Percentiles rank a stretch among this genome's conserved stretches.
Conservation (phyloP, 257 asterid genomes). For the Sherardia arvensis region DNA sequence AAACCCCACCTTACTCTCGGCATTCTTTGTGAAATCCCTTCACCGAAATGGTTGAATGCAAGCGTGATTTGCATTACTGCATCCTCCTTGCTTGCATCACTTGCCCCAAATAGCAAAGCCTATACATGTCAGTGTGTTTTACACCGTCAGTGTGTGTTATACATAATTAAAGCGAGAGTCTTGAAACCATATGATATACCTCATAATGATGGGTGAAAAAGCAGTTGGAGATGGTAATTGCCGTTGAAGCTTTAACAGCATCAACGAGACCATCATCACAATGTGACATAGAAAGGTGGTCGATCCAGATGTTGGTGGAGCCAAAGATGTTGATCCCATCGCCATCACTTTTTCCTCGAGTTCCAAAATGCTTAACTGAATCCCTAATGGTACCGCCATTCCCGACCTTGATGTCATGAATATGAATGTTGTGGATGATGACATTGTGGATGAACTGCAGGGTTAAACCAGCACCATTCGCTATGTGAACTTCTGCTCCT, state of each 20-base stretch:
- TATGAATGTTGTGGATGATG: constrained; percentile 18
- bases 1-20: constrained; percentile 34
- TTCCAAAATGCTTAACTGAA: constrained; percentile 19
- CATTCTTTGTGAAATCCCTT: constrained; percentile 27
- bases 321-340: constrained; percentile 30
- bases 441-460: constrained; percentile 24
- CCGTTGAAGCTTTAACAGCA: constrained; percentile 23
- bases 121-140: background rate
- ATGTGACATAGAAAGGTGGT: constrained; percentile 28
- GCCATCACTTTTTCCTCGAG: constrained; percentile 24
- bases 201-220: constrained; percentile 27
- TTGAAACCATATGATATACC: background rate
- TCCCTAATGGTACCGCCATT: constrained; percentile 25
- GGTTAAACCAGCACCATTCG: constrained; percentile 20
- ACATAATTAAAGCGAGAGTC: background rate
- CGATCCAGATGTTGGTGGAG: constrained; percentile 26
- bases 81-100: constrained; percentile 17
- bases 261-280: constrained; percentile 30
- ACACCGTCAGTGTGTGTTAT: background rate
- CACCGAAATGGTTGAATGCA: constrained; percentile 30
- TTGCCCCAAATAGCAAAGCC: constrained; percentile 30
- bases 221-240: constrained; percentile 29
- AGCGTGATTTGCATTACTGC: constrained; percentile 22
- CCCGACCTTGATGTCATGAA: constrained; percentile 18
- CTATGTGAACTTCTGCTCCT: constrained; percentile 22